phyloP scores from a whole-genome alignment of 2,329 filamentous ascomycete genomes.

The Laburnicola sp. region DNA sequence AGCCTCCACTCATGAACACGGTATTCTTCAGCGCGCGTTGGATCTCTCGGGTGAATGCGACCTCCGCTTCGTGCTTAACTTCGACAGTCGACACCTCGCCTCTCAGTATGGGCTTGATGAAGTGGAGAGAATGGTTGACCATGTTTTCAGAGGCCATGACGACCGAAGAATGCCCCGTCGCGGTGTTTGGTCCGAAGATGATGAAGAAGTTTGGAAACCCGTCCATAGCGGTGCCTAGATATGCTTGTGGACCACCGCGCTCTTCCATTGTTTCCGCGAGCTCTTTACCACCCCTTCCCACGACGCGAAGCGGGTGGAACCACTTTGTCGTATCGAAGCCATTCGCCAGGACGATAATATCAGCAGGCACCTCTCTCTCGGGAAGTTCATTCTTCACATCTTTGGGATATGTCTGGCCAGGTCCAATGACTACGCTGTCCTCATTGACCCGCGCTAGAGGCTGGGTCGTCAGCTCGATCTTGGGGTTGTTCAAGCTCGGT shows the following conservation, averaged over 20 bases:
- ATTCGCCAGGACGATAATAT: slow-evolving; percentile 64
- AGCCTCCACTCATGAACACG: slow-evolving; percentile 55
- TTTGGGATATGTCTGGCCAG: slow-evolving; percentile 52
- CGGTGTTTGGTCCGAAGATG: slow-evolving; percentile 65
- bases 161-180: slow-evolving; percentile 64
- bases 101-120: slow-evolving; percentile 70
- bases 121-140: slow-evolving; percentile 61
- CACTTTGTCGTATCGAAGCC: slow-evolving; percentile 62
- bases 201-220: slow-evolving; percentile 69
- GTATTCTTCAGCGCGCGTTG: slow-evolving; percentile 51
- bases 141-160: slow-evolving; percentile 65
- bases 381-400: slow-evolving; percentile 39
- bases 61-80: slow-evolving; percentile 75
- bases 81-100: slow-evolving; percentile 90
- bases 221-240: slow-evolving; percentile 61
- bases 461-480: slow-evolving; percentile 59
- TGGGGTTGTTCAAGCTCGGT: slow-evolving; percentile 54
- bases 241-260: slow-evolving; percentile 64
- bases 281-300: slow-evolving; percentile 55
- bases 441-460: slow-evolving; percentile 54
- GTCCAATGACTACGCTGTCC: slow-evolving; percentile 55
- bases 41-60: slow-evolving; percentile 58
- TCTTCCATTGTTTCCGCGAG: slow-evolving; percentile 61
- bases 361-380: slow-evolving; percentile 55
- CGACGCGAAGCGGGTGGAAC: slow-evolving; percentile 57